Evolutionary conservation across 805 yeast genomes (phyloP).

Genomic region (Komagataella pseudopastoris): DNA sequence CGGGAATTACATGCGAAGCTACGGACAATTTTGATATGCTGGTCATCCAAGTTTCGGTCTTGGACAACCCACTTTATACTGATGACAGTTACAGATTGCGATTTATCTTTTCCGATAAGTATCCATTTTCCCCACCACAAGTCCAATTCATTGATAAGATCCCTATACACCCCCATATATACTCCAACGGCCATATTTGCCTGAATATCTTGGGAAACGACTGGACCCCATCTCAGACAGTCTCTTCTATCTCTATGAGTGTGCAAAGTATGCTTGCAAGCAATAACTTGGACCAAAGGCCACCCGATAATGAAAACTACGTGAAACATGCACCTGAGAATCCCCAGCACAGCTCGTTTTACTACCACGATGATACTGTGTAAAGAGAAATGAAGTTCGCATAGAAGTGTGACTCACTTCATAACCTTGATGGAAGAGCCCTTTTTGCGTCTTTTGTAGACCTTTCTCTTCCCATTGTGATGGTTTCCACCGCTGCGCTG

Average conservation of each 20-base stretch:
- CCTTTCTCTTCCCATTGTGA: background rate
- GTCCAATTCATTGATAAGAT: constrained; percentile 36
- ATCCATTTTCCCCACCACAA: constrained; percentile 49
- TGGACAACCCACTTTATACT: constrained; percentile 21
- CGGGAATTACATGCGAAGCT: background rate
- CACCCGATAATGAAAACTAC: constrained; percentile 42
- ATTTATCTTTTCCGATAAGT: constrained; percentile 26
- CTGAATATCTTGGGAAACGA: constrained; percentile 49
- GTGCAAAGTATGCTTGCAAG: constrained; percentile 51
- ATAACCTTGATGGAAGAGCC: background rate
- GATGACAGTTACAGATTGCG: constrained; percentile 26
- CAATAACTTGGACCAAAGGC: constrained; percentile 33
- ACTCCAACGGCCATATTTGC: constrained; percentile 72
- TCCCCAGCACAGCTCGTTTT: constrained; percentile 36
- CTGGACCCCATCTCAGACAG: constrained; percentile 53
- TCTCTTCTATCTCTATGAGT: constrained; percentile 36
- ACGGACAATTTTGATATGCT: constrained; percentile 7
- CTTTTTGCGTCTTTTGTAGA: background rate
- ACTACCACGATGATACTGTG: constrained; percentile 46
- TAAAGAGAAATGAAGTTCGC: constrained; percentile 2
- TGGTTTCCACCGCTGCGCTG: background rate
- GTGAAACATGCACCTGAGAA: constrained; percentile 39
- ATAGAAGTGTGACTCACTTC: background rate
- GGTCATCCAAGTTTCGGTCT: constrained; percentile 23
- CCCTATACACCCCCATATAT: constrained; percentile 66